Percentiles rank a stretch among this genome's conserved stretches.
These are phyloP conservation scores for Yamadazyma aaseri DNA, from an alignment of 1,139 yeast species.

Conservation along the genomic window DNA sequence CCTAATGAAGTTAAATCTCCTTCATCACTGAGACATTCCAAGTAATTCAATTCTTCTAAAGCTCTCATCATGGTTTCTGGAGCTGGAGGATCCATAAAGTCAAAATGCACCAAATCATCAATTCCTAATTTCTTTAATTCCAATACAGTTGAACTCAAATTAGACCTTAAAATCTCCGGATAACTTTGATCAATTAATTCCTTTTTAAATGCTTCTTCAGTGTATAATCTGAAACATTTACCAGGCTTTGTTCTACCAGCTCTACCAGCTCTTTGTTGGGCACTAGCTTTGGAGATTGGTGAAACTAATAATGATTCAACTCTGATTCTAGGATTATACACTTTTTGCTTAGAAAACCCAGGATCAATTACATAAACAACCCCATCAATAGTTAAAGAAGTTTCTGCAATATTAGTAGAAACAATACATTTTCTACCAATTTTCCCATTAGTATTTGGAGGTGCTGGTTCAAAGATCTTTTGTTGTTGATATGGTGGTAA, in stretches of 20 bases:
- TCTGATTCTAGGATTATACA: constrained; percentile 92
- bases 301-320: constrained; percentile 93
- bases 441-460: constrained; percentile 68
- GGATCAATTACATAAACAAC: constrained; percentile 97
- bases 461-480: constrained; percentile 89
- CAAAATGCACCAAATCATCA: constrained; percentile 95
- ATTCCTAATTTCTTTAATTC: constrained; percentile 92
- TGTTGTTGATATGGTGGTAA: constrained; percentile 96
- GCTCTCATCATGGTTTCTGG: constrained; percentile 99
- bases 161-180: constrained; percentile 91
- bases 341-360: constrained; percentile 95
- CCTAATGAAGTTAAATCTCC: constrained; percentile 91
- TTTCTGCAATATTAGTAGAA: constrained; percentile 97
- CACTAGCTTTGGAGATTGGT: constrained; percentile 95
- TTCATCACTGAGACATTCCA: constrained; percentile 87
- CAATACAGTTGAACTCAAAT: constrained; percentile 86
- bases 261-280: constrained; percentile 99
- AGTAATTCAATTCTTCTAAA: constrained; percentile 86
- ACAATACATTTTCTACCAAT: constrained; percentile 93
- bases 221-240: constrained; percentile 91
- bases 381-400: constrained; percentile 96
- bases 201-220: constrained; percentile 94
- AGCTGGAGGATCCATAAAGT: constrained; percentile 99
- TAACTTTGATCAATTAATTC: constrained; percentile 93
- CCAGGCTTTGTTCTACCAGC: constrained; percentile 99